phyloP scores from a whole-genome alignment of 192 early-diverging fungal genomes.

The Ambispora gerdemannii region DNA sequence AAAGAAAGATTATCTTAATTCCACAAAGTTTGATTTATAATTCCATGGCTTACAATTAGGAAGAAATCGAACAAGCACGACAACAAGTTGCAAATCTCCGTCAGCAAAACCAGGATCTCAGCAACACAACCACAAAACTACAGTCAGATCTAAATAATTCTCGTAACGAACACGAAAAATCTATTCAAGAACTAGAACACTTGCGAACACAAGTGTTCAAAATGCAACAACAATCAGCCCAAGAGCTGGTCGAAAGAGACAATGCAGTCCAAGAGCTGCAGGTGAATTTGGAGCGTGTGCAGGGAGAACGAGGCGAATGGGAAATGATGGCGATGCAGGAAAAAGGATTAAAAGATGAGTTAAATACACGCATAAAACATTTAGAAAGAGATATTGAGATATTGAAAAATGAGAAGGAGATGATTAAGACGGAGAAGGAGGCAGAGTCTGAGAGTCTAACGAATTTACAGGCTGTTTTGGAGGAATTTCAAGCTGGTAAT shows the following conservation, averaged over 20 bases:
- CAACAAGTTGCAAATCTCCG: constrained; percentile 57
- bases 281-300: constrained; percentile 52
- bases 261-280: constrained; percentile 50
- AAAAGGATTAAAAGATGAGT: constrained; percentile 50
- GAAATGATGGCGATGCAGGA: constrained; percentile 59
- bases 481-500: constrained; percentile 81
- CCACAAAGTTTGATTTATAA: constrained; percentile 41
- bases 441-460: constrained; percentile 55
- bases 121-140: constrained; percentile 54
- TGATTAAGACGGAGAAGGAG: constrained; percentile 49
- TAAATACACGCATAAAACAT: constrained; percentile 48
- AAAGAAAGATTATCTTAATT: constrained; percentile 19
- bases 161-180: constrained; percentile 45
- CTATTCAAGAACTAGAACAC: constrained; percentile 49
- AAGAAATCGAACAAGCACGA: constrained; percentile 54
- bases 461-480: constrained; percentile 85
- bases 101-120: constrained; percentile 54
- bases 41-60: constrained; percentile 19
- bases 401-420: constrained; percentile 45
- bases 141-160: constrained; percentile 45
- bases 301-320: constrained; percentile 61
- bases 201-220: constrained; percentile 59
- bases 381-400: constrained; percentile 50
- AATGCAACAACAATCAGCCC: constrained; percentile 55
- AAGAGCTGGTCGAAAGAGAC: constrained; percentile 59